Evolutionary conservation across 306 rosid species (phyloP).

Genomic region (Hippophae gyantsensis): DNA sequence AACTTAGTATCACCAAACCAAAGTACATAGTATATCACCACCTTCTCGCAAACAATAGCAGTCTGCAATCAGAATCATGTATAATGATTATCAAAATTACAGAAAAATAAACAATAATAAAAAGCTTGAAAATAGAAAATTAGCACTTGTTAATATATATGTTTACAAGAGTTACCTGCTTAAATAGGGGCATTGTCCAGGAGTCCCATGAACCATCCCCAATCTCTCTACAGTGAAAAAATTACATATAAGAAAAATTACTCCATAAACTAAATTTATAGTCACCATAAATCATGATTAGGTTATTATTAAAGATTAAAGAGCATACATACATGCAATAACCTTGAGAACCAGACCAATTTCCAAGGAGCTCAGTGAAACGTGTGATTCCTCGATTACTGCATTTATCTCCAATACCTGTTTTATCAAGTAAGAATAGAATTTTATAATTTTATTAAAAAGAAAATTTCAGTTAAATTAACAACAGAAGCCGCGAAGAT

Average conservation of each 20-base stretch:
- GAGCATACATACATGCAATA: slow-evolving; percentile 43
- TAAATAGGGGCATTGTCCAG: slow-evolving; percentile 53
- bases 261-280: not conserved
- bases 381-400: slow-evolving; percentile 23
- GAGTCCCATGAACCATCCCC: slow-evolving; percentile 72
- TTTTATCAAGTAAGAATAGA: slow-evolving; percentile 12
- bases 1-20: slow-evolving; percentile 29
- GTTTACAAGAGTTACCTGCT: slow-evolving; percentile 43
- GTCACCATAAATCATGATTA: not conserved
- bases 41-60: slow-evolving; percentile 63
- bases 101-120: slow-evolving; percentile 11
- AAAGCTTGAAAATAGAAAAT: not conserved
- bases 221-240: slow-evolving; percentile 39
- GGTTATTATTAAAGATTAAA: not conserved
- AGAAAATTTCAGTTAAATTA: not conserved
- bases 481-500: not conserved
- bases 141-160: not conserved
- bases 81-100: slow-evolving; percentile 12
- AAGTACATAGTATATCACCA: slow-evolving; percentile 27
- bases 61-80: slow-evolving; percentile 39
- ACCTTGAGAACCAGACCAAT: slow-evolving; percentile 64
- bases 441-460: not conserved
- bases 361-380: slow-evolving; percentile 36
- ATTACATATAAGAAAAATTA: slow-evolving; percentile 3
- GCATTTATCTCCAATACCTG: slow-evolving; percentile 57